Evolutionary conservation across 2,329 filamentous ascomycete genomes (phyloP), one percentile per base, ranked within the genome.

Genomic region (Aspergillus costaricaensis): DNA sequence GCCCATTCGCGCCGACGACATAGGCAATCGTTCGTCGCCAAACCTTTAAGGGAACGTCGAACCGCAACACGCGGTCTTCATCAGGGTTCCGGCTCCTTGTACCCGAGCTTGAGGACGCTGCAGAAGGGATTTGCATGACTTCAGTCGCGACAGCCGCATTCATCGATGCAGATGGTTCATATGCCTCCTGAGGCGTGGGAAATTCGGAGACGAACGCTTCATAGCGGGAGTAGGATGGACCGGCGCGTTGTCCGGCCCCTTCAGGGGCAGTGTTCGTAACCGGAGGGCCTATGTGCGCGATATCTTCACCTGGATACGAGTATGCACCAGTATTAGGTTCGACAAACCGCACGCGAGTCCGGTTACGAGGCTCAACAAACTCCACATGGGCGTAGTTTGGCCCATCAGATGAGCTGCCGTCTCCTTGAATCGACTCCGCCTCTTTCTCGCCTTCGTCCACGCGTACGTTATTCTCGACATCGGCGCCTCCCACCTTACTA

Each of bases 1-100:
- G 63, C 4, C 65, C 65, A 5, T 68, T 58, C 2, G 67, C 71
- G 7, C 64, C 67, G 17, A 68, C 62, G 17, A 69, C 69, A 10
- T 70, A 60, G 2, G 68, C 66, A 51, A 76, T 73, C n/a, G 76
- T 73, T 30, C 61, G 59, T 19, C 66, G 62, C 71, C 72, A 75
- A 14, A 72, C 5, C 3, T 70, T 63, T 23, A 72, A 59, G 5
- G 72, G 65, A 14, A 76, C 48, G 3, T 67, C 67, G 48, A 69
- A 72, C n/a, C 67, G 68, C 56, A 67, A 70, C 7, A 55, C 47
- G 7, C 62, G 38, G 56, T 68, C 69, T 30, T 54, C 57, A 23
- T 14, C 19, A 27, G 51, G 58, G 10, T 39, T 4, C 17, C 25
- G 21, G 17, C 21, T 19, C 8, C 14, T 36, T 19, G 27, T 53